phyloP scores from a whole-genome alignment of 139 green algal species.

The Pleodorina starrii region DNA sequence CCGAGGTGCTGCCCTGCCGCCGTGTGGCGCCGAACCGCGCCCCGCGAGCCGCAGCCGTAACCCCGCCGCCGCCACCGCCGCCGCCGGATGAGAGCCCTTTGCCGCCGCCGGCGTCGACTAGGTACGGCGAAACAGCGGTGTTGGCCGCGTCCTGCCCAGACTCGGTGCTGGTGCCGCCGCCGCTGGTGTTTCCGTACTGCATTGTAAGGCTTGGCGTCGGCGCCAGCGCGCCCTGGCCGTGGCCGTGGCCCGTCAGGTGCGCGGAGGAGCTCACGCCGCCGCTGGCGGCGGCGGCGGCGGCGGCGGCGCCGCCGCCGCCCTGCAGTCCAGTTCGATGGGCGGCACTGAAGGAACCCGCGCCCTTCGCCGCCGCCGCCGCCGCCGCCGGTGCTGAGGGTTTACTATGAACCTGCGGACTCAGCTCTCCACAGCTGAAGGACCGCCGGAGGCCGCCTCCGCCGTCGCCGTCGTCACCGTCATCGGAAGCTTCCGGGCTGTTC shows the following conservation, averaged over 20 bases:
- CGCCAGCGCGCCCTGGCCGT: background rate
- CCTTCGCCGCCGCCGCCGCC: background rate
- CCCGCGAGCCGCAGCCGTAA: background rate
- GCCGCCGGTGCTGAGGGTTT: no score
- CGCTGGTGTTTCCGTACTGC: background rate
- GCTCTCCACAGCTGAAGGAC: constrained; percentile 15
- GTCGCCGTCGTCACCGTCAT: background rate
- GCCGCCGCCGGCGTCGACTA: background rate
- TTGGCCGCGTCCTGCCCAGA: background rate
- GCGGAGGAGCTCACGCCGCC: background rate
- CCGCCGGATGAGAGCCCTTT: no score
- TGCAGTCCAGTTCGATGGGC: no score
- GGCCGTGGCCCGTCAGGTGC: background rate
- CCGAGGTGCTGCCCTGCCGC: background rate
- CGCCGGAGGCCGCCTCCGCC: background rate
- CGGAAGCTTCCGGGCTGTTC: background rate
- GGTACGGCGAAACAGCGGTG: no score
- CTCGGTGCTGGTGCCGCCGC: background rate
- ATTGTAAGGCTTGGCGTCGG: background rate
- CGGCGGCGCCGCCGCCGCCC: background rate
- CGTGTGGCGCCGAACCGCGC: background rate
- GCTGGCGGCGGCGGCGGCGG: background rate
- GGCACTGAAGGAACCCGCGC: no score
- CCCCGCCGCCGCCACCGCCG: background rate
- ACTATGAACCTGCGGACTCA: background rate